phyloP scores from a whole-genome alignment of 768 basidiomycete genomes.

The Termitomyces sp. region DNA sequence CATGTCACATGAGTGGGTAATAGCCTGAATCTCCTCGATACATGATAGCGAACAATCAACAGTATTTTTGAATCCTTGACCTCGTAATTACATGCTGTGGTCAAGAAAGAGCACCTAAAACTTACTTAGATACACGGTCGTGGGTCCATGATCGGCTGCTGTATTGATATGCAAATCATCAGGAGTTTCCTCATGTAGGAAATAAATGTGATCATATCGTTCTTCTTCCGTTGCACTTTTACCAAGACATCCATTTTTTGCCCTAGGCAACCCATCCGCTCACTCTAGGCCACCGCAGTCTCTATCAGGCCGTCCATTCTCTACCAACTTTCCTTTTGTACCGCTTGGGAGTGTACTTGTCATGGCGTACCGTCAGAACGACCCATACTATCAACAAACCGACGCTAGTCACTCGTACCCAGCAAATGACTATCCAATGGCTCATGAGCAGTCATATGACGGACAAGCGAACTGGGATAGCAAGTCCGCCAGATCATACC shows the following conservation, averaged over 20 bases:
- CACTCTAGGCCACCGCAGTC: slow-evolving; percentile 7
- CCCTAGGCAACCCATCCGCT: slow-evolving; percentile 4
- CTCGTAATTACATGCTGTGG: not conserved
- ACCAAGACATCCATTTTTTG: not conserved
- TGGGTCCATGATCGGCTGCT: too few species aligned
- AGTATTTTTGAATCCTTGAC: not conserved
- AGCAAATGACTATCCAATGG: slow-evolving; percentile 31
- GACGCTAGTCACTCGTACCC: slow-evolving; percentile 15
- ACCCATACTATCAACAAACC: slow-evolving; percentile 42
- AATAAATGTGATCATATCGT: slow-evolving; percentile 1
- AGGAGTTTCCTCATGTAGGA: slow-evolving; percentile 9
- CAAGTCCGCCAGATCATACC: slow-evolving; percentile 54
- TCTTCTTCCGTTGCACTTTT: not conserved
- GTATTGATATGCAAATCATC: not conserved
- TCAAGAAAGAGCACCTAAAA: too few species aligned
- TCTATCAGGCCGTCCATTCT: slow-evolving; percentile 20
- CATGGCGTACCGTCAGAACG: slow-evolving; percentile 56
- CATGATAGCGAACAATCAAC: not conserved
- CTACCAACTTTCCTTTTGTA: slow-evolving; percentile 6
- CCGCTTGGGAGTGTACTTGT: not conserved
- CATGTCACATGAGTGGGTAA: not conserved
- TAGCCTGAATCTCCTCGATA: not conserved
- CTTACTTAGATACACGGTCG: too few species aligned
- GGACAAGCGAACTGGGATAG: slow-evolving; percentile 40
- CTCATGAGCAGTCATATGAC: slow-evolving; percentile 37